Percentiles rank a stretch among this genome's conserved stretches.
phyloP scores from a whole-genome alignment of 345 rosid species.

The Rhizophora mangle region DNA sequence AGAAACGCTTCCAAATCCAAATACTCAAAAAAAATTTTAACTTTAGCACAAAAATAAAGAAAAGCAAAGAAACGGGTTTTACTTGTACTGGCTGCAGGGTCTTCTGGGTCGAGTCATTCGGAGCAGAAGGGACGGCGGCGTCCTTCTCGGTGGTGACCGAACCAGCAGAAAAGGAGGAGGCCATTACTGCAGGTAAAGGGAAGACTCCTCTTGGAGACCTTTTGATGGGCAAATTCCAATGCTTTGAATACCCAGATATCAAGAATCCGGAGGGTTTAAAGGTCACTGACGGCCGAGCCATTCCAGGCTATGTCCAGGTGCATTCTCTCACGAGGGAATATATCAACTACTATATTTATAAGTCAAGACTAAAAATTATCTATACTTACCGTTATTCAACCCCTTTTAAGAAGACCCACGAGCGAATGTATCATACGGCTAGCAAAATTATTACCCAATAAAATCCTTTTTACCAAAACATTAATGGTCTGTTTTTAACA shows the following conservation, averaged over 20 bases:
- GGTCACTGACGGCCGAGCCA: constrained; percentile 28
- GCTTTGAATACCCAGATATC: constrained; percentile 7
- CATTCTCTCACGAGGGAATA: constrained; percentile 18
- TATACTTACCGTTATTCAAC: too few relatives aligned
- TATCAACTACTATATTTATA: too few relatives aligned
- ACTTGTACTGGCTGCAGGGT: constrained; percentile 40
- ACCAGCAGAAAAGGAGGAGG: constrained; percentile 34
- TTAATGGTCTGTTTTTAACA: too few relatives aligned
- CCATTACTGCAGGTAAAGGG: constrained; percentile 25
- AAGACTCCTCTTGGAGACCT: constrained; percentile 2
- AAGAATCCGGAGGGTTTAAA: constrained; percentile 19
- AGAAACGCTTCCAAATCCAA: too few relatives aligned
- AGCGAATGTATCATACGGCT: too few relatives aligned
- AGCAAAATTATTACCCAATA: too few relatives aligned
- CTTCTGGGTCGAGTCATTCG: constrained; percentile 22
- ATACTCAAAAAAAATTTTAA: not conserved
- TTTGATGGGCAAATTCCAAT: not conserved
- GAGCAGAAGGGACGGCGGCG: constrained; percentile 18
- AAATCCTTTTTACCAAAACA: too few relatives aligned
- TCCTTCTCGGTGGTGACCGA: constrained; percentile 18
- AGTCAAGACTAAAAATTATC: too few relatives aligned
- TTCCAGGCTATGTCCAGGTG: constrained; percentile 33
- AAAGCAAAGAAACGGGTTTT: constrained; percentile 1
- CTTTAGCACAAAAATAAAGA: not conserved
- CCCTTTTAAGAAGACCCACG: too few relatives aligned